Evolutionary conservation across 169 alveolate species (phyloP).

Genomic region (Plasmodium knowlesi): DNA sequence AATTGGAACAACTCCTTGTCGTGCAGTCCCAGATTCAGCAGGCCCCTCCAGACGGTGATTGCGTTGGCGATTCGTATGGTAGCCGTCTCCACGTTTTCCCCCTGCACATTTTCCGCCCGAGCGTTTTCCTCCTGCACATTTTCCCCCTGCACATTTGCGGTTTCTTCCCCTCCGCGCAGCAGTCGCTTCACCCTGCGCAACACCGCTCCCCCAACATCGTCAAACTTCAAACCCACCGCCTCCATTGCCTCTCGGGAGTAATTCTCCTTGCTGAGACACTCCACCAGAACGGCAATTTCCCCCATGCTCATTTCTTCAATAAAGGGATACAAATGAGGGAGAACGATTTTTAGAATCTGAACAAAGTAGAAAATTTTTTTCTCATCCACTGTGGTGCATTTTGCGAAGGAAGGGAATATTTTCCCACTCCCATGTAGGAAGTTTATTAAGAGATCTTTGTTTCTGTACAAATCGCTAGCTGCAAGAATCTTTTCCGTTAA

Average conservation of each 20-base stretch:
- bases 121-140: too few relatives aligned
- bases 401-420: not conserved
- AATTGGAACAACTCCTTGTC: slow-evolving; percentile 1
- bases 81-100: not conserved
- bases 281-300: slow-evolving; percentile 13
- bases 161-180: not conserved
- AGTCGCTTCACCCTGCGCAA: not conserved
- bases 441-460: slow-evolving; percentile 1
- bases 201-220: not conserved
- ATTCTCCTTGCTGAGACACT: slow-evolving; percentile 36
- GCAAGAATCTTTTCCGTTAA: not conserved
- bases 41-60: slow-evolving; percentile 8
- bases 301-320: not conserved
- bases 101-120: not conserved
- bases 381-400: not conserved
- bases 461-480: not conserved
- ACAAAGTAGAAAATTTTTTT: slow-evolving; percentile 7
- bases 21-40: not conserved
- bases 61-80: not conserved
- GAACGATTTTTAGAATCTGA: not conserved
- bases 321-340: not conserved
- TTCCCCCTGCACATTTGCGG: not conserved
- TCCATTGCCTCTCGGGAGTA: slow-evolving; percentile 8
- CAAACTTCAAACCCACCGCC: not conserved
- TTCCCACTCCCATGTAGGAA: slow-evolving; percentile 27